Conservation (phyloP, 2,329 filamentous ascomycete genomes). For the Calonectria pseudoturangicola region DNA sequence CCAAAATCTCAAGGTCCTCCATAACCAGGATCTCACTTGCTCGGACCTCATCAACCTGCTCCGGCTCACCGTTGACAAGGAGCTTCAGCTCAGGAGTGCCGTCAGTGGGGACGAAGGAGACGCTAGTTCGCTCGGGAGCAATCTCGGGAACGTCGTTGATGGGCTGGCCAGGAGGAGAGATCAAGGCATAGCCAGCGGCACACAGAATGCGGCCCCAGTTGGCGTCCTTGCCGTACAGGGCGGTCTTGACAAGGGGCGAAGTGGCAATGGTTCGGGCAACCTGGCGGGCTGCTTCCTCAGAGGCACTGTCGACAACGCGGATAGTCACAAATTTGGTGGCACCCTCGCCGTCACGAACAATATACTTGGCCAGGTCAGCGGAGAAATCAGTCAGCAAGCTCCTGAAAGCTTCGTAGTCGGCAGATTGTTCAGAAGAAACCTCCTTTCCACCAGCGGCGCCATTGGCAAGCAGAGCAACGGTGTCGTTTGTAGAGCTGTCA, state of each 20-base stretch:
- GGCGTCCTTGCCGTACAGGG: conserved; percentile 95
- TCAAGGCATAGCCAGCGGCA: conserved; percentile 87
- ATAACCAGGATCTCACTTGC: conserved; percentile 86
- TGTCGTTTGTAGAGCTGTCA: conserved; percentile 98
- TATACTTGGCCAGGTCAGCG: conserved; percentile 89
- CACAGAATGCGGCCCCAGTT: conserved; percentile 99
- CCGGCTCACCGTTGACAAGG: conserved; percentile 86
- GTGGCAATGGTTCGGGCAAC: conserved; percentile 92
- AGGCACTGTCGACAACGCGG: conserved; percentile 83
- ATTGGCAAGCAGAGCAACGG: conserved; percentile 94
- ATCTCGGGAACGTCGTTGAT: conserved; percentile 78
- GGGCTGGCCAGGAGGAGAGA: conserved; percentile 75
- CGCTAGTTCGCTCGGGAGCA: conserved; percentile 81
- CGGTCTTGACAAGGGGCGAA: conserved; percentile 96
- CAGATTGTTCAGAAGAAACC: conserved; percentile 71
- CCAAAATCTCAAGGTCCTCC: conserved; percentile 87
- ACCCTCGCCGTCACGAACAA: conserved; percentile 96
- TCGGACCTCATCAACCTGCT: conserved; percentile 84
- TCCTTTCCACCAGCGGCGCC: conserved; percentile 87
- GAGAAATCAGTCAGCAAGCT: conserved; percentile 85
- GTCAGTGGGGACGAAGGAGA: conserved; percentile 86
- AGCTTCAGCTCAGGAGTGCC: conserved; percentile 86
- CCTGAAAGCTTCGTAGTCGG: conserved; percentile 83
- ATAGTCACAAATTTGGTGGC: conserved; percentile 99
- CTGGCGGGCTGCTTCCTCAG: conserved; percentile 82